Evolutionary conservation across 2,329 filamentous ascomycete genomes (phyloP).

Genomic region (Diaporthe australafricana): DNA sequence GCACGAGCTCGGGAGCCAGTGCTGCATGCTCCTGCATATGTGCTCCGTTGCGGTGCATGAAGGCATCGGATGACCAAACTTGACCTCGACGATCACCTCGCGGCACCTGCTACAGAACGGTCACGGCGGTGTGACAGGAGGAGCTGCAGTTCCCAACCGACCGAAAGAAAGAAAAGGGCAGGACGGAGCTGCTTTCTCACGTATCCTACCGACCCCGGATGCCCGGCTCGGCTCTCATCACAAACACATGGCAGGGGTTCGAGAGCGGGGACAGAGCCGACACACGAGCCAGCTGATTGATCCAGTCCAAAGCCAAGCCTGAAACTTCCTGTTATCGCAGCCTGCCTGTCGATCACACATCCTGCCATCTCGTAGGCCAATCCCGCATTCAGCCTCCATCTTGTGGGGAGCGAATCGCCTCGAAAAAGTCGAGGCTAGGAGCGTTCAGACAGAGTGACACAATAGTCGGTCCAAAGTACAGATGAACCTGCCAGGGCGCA

Average conservation of each 20-base stretch:
- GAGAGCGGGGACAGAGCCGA: constrained; percentile 1
- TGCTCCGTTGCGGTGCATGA: constrained; percentile 35
- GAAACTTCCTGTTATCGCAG: constrained; percentile 21
- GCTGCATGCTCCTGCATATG: constrained; percentile 36
- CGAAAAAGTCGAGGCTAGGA: background rate
- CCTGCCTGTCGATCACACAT: constrained; percentile 28
- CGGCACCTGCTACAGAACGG: background rate
- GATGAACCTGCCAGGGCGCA: constrained; percentile 13
- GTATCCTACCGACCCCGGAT: background rate
- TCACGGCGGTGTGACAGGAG: constrained; percentile 16
- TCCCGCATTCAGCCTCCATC: constrained; percentile 1
- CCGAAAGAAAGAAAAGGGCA: background rate
- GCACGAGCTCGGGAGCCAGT: constrained; percentile 20
- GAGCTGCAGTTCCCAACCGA: background rate
- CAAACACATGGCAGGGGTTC: background rate
- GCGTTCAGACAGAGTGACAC: constrained; percentile 12
- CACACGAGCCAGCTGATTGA: background rate
- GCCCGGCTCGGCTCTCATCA: background rate
- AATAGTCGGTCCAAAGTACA: background rate
- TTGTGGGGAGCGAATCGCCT: constrained; percentile 5
- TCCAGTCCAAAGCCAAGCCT: constrained; percentile 28
- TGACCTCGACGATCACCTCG: constrained; percentile 13
- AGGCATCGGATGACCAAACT: constrained; percentile 22
- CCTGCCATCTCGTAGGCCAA: constrained; percentile 1
- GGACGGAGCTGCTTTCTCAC: background rate